Evolutionary conservation across 768 basidiomycete species (phyloP), one percentile per base, ranked within the genome.

Genomic region (Mycena kentingensis): DNA sequence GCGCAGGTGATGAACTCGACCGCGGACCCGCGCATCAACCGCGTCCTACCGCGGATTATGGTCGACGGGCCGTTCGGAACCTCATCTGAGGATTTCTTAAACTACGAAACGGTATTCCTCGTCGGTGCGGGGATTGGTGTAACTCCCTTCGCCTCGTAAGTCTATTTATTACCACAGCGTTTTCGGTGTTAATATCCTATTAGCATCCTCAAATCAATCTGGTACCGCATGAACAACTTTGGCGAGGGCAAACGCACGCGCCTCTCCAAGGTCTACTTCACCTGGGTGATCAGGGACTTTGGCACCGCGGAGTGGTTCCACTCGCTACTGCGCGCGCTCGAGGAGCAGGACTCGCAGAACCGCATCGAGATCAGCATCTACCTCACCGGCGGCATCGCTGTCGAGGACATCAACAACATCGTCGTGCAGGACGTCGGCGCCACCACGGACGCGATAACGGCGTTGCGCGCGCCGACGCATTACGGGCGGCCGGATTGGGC

Each of bases 101-200:
- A 92, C 47, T 94, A 83, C 61, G 93, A 96, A 72, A 89, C 91
- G 1, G 81, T 94, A 29, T 73, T 96, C 28, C 84, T 97, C 34
- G 90, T 94, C 42, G 95, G 93, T 59, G 93, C 90, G 51, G 95
- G 95, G 71, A 98, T 98, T 55, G 95, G 95, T 64, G 93, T 97
- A 22, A 98, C 95, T 0, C 95, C 95, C 3, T 97, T 98, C 63
- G 93, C 95, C 45, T 92, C 90, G 87, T 95, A 64, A 78, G 91
- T 70, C 52, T 67, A 54, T 11, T 42, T 10, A 16, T n/a, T 4
- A 13, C 38, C 36, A 22, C 21, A 41, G 31, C 26, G 5, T 31
- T 18, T 25, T 41, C 45, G 21, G 1, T 31, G 29, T 15, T 22
- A 36, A 19, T 28, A 42, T 46, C 42, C 21, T n/a, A 21, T 3